Evolutionary conservation across 345 rosid species (phyloP), one percentile per base, ranked within the genome.

Genomic region (Balakata baccata): DNA sequence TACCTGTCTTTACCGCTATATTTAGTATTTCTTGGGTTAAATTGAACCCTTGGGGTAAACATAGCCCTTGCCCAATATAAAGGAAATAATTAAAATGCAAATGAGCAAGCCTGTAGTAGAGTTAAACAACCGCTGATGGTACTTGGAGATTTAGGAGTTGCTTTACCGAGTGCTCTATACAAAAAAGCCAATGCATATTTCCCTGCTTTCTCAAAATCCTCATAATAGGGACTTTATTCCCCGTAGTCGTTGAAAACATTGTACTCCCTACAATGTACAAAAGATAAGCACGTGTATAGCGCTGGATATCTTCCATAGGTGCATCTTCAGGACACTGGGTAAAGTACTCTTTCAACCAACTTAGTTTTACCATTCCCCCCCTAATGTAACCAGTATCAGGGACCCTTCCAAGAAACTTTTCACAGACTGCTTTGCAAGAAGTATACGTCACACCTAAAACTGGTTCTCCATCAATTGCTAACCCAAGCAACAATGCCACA

Each of bases 111-210:
- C 98, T 93, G 97, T 63, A 93, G 82, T 47, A 93, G 83, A 20
- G 98, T 93, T 87, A 93, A 87, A 75, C 98, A 93, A 64, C 98
- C 98, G 70, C 97, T 89, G 54, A 93, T 93, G 1, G 98, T 93
- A 83, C 98, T 89, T 74, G 91, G 98, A 39, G 97, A 91, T 81
- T 88, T 90, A 64, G 86, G 92, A 59, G 97, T 89, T 66, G 98
- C 98, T 84, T 91, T 93, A 49, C 98, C 98, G 69, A 93, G 98
- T 59, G 98, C 98, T 60, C 98, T 87, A 43, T 93, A 93, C 77
- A 93, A 80, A 85, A 93, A 93, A 25, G 96, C 89, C 86, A 91
- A 82, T n/a, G 98, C 92, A 85, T 84, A 93, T 14, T 75, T 85
- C 72, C 98, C 97, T 61, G 95, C 86, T 61, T 85, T 86, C 20